Conservation (phyloP, 345 rosid species). For the Corchorus olitorius region DNA sequence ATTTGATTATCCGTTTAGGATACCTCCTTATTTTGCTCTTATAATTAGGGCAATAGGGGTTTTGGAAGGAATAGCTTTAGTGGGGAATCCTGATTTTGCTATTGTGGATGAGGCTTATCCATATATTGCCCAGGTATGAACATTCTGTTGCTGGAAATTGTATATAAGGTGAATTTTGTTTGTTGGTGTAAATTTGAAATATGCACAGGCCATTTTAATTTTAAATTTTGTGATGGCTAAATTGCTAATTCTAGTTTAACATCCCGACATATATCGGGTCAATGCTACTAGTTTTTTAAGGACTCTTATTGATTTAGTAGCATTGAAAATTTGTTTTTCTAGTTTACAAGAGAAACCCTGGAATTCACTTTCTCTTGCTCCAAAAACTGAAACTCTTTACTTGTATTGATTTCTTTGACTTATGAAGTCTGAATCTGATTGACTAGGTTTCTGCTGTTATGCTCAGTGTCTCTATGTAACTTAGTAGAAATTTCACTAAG, state of each 20-base stretch:
- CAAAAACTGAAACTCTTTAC: background rate
- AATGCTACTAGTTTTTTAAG: background rate
- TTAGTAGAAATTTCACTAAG: background rate
- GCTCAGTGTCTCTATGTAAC: background rate
- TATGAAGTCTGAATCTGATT: background rate
- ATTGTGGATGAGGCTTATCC: slow-evolving; percentile 98
- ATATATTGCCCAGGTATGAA: slow-evolving; percentile 86
- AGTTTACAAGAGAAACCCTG: background rate
- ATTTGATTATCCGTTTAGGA: slow-evolving; percentile 95
- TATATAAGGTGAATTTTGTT: slow-evolving; percentile 11
- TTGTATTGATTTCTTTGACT: background rate
- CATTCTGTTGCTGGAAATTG: slow-evolving; percentile 7
- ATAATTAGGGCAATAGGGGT: slow-evolving; percentile 97
- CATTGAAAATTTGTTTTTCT: background rate
- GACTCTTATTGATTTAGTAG: background rate
- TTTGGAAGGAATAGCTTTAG: slow-evolving; percentile 93
- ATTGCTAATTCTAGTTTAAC: background rate
- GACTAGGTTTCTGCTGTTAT: background rate
- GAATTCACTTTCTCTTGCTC: background rate
- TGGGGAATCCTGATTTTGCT: slow-evolving; percentile 94
- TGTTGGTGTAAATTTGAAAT: slow-evolving; percentile 10
- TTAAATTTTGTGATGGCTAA: slow-evolving; percentile 8
- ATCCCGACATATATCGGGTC: background rate
- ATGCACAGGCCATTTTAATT: background rate
- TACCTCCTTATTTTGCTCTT: slow-evolving; percentile 96